Percentiles rank a stretch among this genome's conserved stretches.
Evolutionary conservation across 805 yeast genomes (phyloP).

Genomic region (Isabelozyma heimii): DNA sequence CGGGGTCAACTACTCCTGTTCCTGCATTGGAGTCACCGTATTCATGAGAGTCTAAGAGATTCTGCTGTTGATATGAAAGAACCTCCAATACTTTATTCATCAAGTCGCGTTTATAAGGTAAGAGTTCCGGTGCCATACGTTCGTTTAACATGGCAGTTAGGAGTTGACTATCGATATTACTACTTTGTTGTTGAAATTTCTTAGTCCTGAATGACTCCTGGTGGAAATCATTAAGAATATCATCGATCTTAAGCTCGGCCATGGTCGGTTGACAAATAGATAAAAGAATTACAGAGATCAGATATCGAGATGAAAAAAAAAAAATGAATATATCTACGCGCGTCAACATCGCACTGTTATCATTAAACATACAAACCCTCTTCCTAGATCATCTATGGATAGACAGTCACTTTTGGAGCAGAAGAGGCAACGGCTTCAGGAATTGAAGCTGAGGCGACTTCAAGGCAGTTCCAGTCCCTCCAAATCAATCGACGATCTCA

Average conservation of each 20-base stretch:
- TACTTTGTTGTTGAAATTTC: constrained; percentile 7
- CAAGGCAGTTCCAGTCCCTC: background rate
- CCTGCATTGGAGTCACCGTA: constrained; percentile 55
- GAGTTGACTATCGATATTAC: constrained; percentile 42
- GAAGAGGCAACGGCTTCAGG: constrained; percentile 34
- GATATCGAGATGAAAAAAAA: no score
- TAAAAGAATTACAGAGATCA: no score
- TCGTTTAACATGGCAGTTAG: constrained; percentile 78
- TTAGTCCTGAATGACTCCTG: constrained; percentile 11
- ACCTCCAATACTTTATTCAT: constrained; percentile 56
- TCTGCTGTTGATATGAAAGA: constrained; percentile 68
- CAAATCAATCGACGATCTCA: constrained; percentile 11
- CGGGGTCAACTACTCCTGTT: constrained; percentile 32
- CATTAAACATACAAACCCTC: no score
- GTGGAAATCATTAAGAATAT: constrained; percentile 61
- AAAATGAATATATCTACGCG: no score
- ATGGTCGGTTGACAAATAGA: background rate
- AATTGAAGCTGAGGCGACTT: constrained; percentile 17
- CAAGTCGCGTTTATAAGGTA: constrained; percentile 65
- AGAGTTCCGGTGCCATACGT: constrained; percentile 81
- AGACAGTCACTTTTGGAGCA: constrained; percentile 38
- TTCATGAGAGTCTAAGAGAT: constrained; percentile 73
- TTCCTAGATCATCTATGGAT: constrained; percentile 17
- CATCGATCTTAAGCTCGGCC: constrained; percentile 52
- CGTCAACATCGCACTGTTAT: no score